These are phyloP conservation scores for Clitopilus hobsonii DNA, from an alignment of 768 basidiomycete species.

Conservation along the genomic window DNA sequence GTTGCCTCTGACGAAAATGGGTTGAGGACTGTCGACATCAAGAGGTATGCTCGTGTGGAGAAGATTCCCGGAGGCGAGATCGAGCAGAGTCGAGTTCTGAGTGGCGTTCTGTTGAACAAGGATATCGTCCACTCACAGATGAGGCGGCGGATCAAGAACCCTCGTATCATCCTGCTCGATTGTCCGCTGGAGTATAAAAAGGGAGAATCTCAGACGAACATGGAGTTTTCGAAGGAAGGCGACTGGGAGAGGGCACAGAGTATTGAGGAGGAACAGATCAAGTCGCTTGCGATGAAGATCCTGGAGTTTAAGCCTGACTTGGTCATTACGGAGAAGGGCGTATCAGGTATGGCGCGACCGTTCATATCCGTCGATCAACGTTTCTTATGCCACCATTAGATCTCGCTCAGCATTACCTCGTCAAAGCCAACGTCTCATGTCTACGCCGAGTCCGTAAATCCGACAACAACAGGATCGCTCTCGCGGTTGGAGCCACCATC, in stretches of 20 bases:
- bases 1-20: slow-evolving; percentile 76
- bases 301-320: slow-evolving; percentile 94
- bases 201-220: slow-evolving; percentile 97
- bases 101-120: slow-evolving; percentile 97
- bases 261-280: slow-evolving; percentile 97
- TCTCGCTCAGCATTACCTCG: slow-evolving; percentile 87
- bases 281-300: slow-evolving; percentile 76
- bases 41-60: slow-evolving; percentile 96
- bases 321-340: slow-evolving; percentile 95
- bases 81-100: slow-evolving; percentile 82
- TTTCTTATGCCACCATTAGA: slow-evolving; percentile 40
- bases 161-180: slow-evolving; percentile 84
- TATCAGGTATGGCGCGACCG: slow-evolving; percentile 71
- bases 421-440: slow-evolving; percentile 85
- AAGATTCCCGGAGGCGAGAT: slow-evolving; percentile 98
- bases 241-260: slow-evolving; percentile 92
- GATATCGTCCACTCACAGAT: slow-evolving; percentile 98
- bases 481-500: slow-evolving; percentile 93
- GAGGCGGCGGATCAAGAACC: slow-evolving; percentile 86
- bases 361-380: slow-evolving; percentile 6
- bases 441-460: slow-evolving; percentile 97
- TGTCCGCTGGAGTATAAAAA: slow-evolving; percentile 99
- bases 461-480: slow-evolving; percentile 97
- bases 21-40: slow-evolving; percentile 91
- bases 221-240: slow-evolving; percentile 91